Percentiles rank a stretch among this genome's conserved stretches.
phyloP scores from a whole-genome alignment of 805 yeast species.

The Saccharomycopsis olivae region DNA sequence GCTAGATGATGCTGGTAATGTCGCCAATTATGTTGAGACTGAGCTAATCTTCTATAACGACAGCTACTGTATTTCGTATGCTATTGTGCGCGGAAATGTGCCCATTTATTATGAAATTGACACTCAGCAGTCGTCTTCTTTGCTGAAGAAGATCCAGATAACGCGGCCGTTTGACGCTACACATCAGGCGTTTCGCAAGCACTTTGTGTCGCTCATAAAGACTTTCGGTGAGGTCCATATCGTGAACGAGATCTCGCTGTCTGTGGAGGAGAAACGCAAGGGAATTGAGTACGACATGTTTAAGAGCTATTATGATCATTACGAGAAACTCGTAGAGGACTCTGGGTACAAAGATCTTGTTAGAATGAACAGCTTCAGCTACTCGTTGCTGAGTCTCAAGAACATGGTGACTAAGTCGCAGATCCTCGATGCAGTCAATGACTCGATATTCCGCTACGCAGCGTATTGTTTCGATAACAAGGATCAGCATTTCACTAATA shows the following conservation, averaged over 20 bases:
- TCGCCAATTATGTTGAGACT: constrained; percentile 85
- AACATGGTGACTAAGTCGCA: constrained; percentile 32
- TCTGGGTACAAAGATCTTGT: constrained; percentile 7
- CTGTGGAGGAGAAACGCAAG: constrained; percentile 2
- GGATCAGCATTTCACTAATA: constrained; percentile 49
- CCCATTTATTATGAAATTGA: constrained; percentile 96
- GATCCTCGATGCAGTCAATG: constrained; percentile 48
- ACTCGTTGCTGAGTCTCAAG: constrained; percentile 11
- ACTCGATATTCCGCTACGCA: constrained; percentile 69
- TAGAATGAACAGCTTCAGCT: constrained; percentile 10
- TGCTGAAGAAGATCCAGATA: constrained; percentile 72
- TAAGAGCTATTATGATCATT: constrained; percentile 15
- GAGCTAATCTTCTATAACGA: constrained; percentile 60
- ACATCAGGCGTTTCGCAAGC: constrained; percentile 77
- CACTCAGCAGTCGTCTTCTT: constrained; percentile 32
- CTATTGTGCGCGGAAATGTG: constrained; percentile 83
- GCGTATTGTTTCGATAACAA: constrained; percentile 66
- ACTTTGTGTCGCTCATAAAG: constrained; percentile 57
- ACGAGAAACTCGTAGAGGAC: constrained; percentile 7
- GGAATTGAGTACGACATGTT: constrained; percentile 17
- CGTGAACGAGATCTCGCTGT: constrained; percentile 3
- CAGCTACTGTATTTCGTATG: constrained; percentile 52
- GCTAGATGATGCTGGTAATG: constrained; percentile 84
- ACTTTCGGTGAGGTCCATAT: constrained; percentile 75
- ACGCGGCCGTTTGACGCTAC: constrained; percentile 75